Evolutionary conservation across 2,329 filamentous ascomycete genomes (phyloP), one percentile per base, ranked within the genome.

Genomic region (Cladobotryum protrusum): DNA sequence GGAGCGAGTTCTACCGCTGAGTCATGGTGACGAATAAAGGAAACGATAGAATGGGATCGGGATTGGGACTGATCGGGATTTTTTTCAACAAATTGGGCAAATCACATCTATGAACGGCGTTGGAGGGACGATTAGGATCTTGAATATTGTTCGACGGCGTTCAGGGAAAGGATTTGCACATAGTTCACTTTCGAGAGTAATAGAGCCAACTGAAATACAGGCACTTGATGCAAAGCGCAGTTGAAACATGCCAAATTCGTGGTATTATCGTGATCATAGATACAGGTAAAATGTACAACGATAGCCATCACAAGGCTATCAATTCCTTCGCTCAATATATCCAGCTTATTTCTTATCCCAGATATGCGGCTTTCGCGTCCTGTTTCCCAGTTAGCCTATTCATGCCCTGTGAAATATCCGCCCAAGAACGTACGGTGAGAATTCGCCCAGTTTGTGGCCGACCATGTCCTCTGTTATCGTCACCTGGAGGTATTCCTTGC

Each of bases 391-490:
- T 61, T 44, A 57, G 54, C 18, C 20, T 9, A 45, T 40, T 34
- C 11, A 12, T 12, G 8, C 42, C 15, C 19, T 33, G n/a, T 8
- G 17, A 46, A 13, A 11, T 17, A 24, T 9, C n/a, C 18, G 20
- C n/a, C 17, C 36, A 33, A 24, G 40, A 45, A 82, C 89, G 63
- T 80, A 96, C 90, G 82, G 75, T 55, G 89, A 84, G 67, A 96
- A 96, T 72, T 96, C 91, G 61, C 91, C 91, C 59, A 96, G 77
- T 72, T 96, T 96, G 70, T 93, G 87, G 48, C 91, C 91, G 45
- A 96, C 91, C 91, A 96, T 96, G 63, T 96, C 88, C 67, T 96
- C 91, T 14, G 90, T 95, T 56, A 96, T 87, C 57, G 77, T 78
- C 48, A 96, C 78, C 59, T 93, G 87, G 60, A 85, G 73, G 69